These are phyloP conservation scores for Petunia axillaris DNA, from an alignment of 257 asterid species.

Conservation along the genomic window DNA sequence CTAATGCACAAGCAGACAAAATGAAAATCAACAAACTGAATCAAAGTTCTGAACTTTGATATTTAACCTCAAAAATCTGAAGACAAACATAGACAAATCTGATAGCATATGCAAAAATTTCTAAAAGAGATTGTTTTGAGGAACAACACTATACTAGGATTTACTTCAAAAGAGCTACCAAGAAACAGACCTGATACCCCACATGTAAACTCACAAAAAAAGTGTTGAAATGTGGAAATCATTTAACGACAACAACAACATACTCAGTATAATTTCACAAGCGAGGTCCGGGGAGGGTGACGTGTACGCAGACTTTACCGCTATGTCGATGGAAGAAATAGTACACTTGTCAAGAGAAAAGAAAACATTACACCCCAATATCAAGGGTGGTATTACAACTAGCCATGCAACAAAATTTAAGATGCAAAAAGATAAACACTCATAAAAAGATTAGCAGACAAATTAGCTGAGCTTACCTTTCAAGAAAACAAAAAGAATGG, in stretches of 20 bases:
- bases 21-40: constrained; percentile 1
- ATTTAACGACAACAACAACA: not conserved
- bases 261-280: too few species aligned
- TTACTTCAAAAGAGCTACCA: constrained; percentile 23
- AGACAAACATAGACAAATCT: constrained; percentile 16
- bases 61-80: not conserved
- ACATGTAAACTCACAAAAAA: not conserved
- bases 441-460: constrained; percentile 27
- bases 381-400: not conserved
- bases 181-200: constrained; percentile 13
- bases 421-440: constrained; percentile 18
- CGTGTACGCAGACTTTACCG: too few species aligned
- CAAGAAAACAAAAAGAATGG: constrained; percentile 35
- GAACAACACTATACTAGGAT: not conserved
- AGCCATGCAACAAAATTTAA: not conserved
- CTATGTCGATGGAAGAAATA: not conserved
- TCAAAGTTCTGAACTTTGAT: constrained; percentile 18
- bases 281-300: too few species aligned
- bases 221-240: constrained; percentile 1
- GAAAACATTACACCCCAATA: constrained; percentile 15
- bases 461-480: constrained; percentile 49
- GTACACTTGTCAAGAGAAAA: constrained; percentile 1
- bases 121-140: constrained; percentile 1
- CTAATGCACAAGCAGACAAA: constrained; percentile 22
- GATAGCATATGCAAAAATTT: constrained; percentile 5